These are phyloP conservation scores for Tetrahymena thermophila DNA, from an alignment of 73 alveolate genomes.

Conservation along the genomic window DNA sequence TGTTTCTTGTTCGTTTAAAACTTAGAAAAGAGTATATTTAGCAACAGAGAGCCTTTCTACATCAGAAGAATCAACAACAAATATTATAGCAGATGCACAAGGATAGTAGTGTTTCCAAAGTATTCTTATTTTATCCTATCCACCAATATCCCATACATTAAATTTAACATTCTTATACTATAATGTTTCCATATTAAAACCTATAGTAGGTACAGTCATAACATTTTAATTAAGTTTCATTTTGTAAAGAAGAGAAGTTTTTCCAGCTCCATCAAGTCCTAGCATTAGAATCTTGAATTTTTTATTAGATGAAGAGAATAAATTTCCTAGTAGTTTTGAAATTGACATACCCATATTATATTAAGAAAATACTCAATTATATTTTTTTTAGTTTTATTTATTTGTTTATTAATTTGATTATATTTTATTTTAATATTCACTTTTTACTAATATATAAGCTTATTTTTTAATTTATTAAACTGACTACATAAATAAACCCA, in stretches of 20 bases:
- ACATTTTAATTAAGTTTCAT: constrained; percentile 59
- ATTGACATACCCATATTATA: neutral
- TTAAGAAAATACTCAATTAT: no score
- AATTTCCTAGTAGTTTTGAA: neutral
- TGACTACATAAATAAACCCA: neutral
- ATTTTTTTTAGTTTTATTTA: neutral
- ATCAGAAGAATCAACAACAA: constrained; percentile 74
- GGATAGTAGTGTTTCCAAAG: constrained; percentile 86
- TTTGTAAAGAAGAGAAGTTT: constrained; percentile 78
- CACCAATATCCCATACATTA: constrained; percentile 93
- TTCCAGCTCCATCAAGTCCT: constrained; percentile 96
- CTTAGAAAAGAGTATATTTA: constrained; percentile 52
- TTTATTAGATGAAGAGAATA: neutral
- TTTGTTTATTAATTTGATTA: neutral
- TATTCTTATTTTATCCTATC: constrained; percentile 65
- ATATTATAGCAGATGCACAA: constrained; percentile 65
- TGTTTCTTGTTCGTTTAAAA: constrained; percentile 43
- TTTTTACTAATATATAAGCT: no score
- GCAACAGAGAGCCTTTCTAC: constrained; percentile 45
- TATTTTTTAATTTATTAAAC: no score
- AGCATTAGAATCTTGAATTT: constrained; percentile 29
- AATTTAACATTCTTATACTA: constrained; percentile 52
- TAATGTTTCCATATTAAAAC: constrained; percentile 84
- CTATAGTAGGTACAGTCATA: constrained; percentile 89
- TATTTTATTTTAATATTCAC: neutral